These are phyloP conservation scores for Austroboletus eburneus DNA, from an alignment of 768 basidiomycete genomes.

Conservation along the genomic window DNA sequence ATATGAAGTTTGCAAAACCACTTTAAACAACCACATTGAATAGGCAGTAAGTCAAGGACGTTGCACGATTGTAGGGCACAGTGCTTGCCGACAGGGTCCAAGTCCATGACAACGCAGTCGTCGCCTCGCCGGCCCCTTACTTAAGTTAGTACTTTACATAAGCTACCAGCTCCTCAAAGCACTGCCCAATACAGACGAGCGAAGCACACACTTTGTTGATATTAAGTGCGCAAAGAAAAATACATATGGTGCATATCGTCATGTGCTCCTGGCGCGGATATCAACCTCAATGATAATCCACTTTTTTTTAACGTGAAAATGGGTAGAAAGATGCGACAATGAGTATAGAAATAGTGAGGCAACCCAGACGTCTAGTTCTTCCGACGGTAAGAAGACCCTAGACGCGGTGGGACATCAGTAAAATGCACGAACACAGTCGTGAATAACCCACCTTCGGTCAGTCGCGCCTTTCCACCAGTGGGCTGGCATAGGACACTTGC, in stretches of 20 bases:
- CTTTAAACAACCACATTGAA: slow-evolving; percentile 55
- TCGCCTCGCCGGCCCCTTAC: too few relatives aligned
- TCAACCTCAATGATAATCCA: slow-evolving; percentile 10
- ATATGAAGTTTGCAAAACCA: slow-evolving; percentile 66
- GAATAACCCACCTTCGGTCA: slow-evolving; percentile 84
- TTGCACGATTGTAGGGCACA: slow-evolving; percentile 62
- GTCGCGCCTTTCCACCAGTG: slow-evolving; percentile 94
- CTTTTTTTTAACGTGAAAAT: slow-evolving; percentile 11
- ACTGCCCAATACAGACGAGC: too few relatives aligned
- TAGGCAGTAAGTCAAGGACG: slow-evolving; percentile 72
- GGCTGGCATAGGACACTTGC: slow-evolving; percentile 95
- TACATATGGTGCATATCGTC: slow-evolving; percentile 9
- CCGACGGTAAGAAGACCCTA: slow-evolving; percentile 97
- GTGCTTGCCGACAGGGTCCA: slow-evolving; percentile 57
- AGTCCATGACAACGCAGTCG: slow-evolving; percentile 28
- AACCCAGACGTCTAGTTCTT: slow-evolving; percentile 59
- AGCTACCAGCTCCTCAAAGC: too few relatives aligned
- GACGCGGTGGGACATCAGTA: slow-evolving; percentile 10
- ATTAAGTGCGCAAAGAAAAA: slow-evolving; percentile 2
- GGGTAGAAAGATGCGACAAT: slow-evolving; percentile 1
- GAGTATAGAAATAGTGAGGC: neutral
- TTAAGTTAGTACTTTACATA: too few relatives aligned
- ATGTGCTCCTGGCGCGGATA: slow-evolving; percentile 6
- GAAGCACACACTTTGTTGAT: neutral
- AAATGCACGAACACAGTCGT: neutral